These are phyloP conservation scores for Salisapilia sapeloensis DNA, from an alignment of 352 stramenopile species.

Conservation along the genomic window DNA sequence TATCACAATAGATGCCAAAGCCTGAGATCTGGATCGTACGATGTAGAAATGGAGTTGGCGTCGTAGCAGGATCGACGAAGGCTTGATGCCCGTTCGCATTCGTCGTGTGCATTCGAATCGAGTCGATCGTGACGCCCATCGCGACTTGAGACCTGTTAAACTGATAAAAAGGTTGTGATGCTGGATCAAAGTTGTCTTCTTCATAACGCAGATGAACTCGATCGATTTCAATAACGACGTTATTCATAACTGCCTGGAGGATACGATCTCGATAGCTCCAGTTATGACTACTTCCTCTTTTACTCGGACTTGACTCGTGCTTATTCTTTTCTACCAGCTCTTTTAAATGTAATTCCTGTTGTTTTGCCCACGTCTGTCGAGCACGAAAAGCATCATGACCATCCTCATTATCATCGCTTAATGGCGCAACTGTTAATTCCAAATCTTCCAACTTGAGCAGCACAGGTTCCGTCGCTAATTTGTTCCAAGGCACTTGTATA, in stretches of 20 bases:
- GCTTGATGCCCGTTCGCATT: constrained; percentile 67
- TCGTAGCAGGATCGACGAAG: constrained; percentile 63
- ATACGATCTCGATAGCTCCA: constrained; percentile 75
- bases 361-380: constrained; percentile 63
- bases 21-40: constrained; percentile 40
- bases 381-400: constrained; percentile 44
- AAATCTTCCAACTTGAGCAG: constrained; percentile 66
- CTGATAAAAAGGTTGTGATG: constrained; percentile 33
- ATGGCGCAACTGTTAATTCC: constrained; percentile 47
- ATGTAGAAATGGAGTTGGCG: constrained; percentile 69
- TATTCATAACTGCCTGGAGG: constrained; percentile 67
- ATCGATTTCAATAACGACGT: constrained; percentile 63
- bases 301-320: constrained; percentile 11
- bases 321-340: constrained; percentile 61
- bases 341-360: constrained; percentile 63
- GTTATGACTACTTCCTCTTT: constrained; percentile 24
- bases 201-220: constrained; percentile 77
- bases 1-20: constrained; percentile 39
- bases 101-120: constrained; percentile 45
- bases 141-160: too few relatives aligned
- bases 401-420: constrained; percentile 18
- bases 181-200: constrained; percentile 44
- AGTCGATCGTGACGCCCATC: constrained; percentile 58
- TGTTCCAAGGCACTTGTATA: constrained; percentile 79
- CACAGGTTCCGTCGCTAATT: constrained; percentile 55